phyloP scores from a whole-genome alignment of 140 eudicot genomes.

The Stevia rebaudiana region DNA sequence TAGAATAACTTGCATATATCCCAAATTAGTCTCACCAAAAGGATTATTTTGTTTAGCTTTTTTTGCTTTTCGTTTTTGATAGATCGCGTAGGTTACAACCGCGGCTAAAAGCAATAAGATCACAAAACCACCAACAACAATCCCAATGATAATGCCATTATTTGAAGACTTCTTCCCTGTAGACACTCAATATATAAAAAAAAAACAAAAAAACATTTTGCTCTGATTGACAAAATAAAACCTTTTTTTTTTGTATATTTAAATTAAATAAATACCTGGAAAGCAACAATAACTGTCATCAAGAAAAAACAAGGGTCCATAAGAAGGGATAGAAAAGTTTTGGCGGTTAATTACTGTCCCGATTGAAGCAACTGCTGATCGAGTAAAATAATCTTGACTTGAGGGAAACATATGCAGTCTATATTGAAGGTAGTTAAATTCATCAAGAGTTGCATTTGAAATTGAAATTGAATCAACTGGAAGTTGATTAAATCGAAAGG shows the following conservation, averaged over 20 bases:
- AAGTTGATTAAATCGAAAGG: slow-evolving; percentile 35
- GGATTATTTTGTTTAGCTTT: slow-evolving; percentile 46
- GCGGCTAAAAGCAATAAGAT: slow-evolving; percentile 37
- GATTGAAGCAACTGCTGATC: slow-evolving; percentile 44
- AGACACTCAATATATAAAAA: slow-evolving; percentile 8
- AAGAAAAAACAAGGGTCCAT: slow-evolving; percentile 65
- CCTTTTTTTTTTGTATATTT: background rate
- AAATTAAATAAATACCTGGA: slow-evolving; percentile 36
- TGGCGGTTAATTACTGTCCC: slow-evolving; percentile 65
- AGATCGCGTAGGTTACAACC: slow-evolving; percentile 53
- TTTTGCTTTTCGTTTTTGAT: slow-evolving; percentile 44
- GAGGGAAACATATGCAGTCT: slow-evolving; percentile 58
- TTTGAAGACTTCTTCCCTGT: slow-evolving; percentile 53
- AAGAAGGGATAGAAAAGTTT: slow-evolving; percentile 28
- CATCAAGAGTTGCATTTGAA: slow-evolving; percentile 35
- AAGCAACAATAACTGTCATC: slow-evolving; percentile 48
- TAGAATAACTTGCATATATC: background rate
- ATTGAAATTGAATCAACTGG: slow-evolving; percentile 60
- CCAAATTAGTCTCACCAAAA: slow-evolving; percentile 48
- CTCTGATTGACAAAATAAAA: background rate
- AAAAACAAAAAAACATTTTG: slow-evolving; percentile 10
- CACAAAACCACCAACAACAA: slow-evolving; percentile 47
- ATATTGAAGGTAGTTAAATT: slow-evolving; percentile 41
- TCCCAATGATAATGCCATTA: slow-evolving; percentile 55
- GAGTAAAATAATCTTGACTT: slow-evolving; percentile 46